Evolutionary conservation across 345 rosid genomes (phyloP).

Genomic region (Lepidium aucheri): DNA sequence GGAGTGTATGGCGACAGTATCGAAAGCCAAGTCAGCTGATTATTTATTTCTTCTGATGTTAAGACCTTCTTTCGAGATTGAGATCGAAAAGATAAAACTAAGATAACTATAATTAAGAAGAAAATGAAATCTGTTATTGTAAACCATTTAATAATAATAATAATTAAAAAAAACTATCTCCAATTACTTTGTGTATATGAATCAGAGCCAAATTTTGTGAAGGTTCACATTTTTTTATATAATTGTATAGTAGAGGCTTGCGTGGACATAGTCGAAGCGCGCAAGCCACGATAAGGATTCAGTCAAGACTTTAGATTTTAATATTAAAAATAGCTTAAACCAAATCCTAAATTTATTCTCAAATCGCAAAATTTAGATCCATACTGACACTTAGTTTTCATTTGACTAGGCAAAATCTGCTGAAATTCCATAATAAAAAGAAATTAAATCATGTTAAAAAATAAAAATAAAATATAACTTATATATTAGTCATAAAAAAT

Average conservation of each 20-base stretch:
- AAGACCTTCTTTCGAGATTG: too few species aligned
- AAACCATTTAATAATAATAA: too few species aligned
- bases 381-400: constrained; percentile 21
- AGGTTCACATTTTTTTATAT: neutral
- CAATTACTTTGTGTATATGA: neutral
- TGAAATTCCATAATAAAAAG: neutral
- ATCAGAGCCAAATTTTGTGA: constrained; percentile 1
- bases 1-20: neutral
- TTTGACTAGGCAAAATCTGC: constrained; percentile 23
- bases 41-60: neutral
- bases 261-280: constrained; percentile 17
- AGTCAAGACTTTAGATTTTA: constrained; percentile 16
- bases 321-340: constrained; percentile 11
- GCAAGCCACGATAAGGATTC: constrained; percentile 23
- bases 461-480: too few species aligned
- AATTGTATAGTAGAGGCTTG: neutral
- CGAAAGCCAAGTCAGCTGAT: constrained; percentile 19
- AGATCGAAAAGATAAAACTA: too few species aligned
- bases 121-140: too few species aligned
- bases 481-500: too few species aligned
- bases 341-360: constrained; percentile 15
- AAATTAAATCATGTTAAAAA: too few species aligned
- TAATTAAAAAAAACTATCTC: too few species aligned
- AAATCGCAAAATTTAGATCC: constrained; percentile 13
- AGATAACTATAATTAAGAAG: too few species aligned